Base-by-base conservation (phyloP, 371 early-diverging fungal genomes). In the Zopfochytrium polystomum region DNA sequence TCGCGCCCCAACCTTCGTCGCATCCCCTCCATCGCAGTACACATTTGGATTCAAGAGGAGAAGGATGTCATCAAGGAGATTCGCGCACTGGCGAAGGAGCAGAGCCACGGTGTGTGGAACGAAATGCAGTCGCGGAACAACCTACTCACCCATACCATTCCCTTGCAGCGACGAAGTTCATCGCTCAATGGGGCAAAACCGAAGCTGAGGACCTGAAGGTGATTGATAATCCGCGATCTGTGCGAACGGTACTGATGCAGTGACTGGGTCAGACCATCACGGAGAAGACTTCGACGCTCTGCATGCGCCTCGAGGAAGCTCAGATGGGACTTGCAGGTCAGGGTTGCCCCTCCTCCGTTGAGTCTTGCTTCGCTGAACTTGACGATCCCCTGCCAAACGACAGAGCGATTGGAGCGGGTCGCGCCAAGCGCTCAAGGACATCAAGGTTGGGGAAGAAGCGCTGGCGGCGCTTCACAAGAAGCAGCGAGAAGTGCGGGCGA, bases 201-300 rank as follows among this genome's bases (percentile, higher is more conserved):
- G 67, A 67, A 34, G 51, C 56, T 15, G 67, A 61, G 18, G 67
- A 67, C 46, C 9, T 67, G 6, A 55, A 46, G 56, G 67, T 61
- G 22, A 18, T 32, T n/a, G 15, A 2, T 31, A 4, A 54, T 0
- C 29, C 23, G n/a, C 3, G 56, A 13, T 5, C 11, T 18, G 20
- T 38, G 27, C 13, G 25, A 55, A 55, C 22, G 9, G 7, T 11
- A 18, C 27, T 15, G 25, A 29, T n/a, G n/a, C 45, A 44, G 9
- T 29, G 54, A 9, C n/a, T n/a, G n/a, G n/a, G 18, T 22, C 31
- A 63, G 52, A 51, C 26, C 20, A 65, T 65, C 33, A 54, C 66
- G 3, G 55, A 55, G n/a, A 34, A 50, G n/a, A 13, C 55, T 5
- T 35, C 60, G 1, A 13, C 38, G 3, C n/a, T 65, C 6, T 5